phyloP scores from a whole-genome alignment of 345 rosid species.

The Kandelia obovata region DNA sequence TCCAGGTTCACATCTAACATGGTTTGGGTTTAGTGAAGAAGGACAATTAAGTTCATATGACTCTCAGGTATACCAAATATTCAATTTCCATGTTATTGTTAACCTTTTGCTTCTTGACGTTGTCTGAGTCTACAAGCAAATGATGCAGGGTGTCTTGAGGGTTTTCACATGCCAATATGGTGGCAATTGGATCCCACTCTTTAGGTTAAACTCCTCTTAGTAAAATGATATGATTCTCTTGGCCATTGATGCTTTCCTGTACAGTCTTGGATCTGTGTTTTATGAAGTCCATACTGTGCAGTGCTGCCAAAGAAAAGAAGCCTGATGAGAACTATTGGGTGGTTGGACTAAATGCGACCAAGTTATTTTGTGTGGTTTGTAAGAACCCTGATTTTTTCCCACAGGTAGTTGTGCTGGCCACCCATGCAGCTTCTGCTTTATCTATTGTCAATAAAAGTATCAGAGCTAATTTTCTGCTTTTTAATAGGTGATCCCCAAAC shows the following conservation, averaged over 20 bases:
- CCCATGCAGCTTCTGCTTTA: constrained; percentile 5
- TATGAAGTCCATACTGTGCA: constrained; percentile 29
- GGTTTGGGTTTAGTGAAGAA: constrained; percentile 93
- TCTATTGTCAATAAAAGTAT: constrained; percentile 4
- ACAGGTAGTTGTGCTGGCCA: constrained; percentile 42
- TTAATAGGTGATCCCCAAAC: constrained; percentile 82
- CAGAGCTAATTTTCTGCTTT: constrained; percentile 13
- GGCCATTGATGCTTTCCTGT: not conserved
- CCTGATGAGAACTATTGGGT: constrained; percentile 80
- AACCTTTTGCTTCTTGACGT: constrained; percentile 8
- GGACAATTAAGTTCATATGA: constrained; percentile 82
- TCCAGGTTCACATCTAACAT: constrained; percentile 72
- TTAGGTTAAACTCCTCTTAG: constrained; percentile 55
- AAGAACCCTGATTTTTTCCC: constrained; percentile 71
- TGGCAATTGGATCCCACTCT: constrained; percentile 93
- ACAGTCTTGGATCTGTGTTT: constrained; percentile 3
- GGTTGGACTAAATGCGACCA: constrained; percentile 70
- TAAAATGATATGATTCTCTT: constrained; percentile 3
- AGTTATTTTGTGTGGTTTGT: constrained; percentile 70
- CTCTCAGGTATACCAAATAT: constrained; percentile 55
- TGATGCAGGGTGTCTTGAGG: constrained; percentile 69
- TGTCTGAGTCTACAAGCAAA: constrained; percentile 18
- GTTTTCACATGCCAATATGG: constrained; percentile 68
- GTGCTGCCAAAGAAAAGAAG: constrained; percentile 61
- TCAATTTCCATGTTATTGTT: constrained; percentile 2